Evolutionary conservation across 1,284 basidiomycete species (phyloP), one percentile per base, ranked within the genome.

Genomic region (Malassezia yamatoensis): DNA sequence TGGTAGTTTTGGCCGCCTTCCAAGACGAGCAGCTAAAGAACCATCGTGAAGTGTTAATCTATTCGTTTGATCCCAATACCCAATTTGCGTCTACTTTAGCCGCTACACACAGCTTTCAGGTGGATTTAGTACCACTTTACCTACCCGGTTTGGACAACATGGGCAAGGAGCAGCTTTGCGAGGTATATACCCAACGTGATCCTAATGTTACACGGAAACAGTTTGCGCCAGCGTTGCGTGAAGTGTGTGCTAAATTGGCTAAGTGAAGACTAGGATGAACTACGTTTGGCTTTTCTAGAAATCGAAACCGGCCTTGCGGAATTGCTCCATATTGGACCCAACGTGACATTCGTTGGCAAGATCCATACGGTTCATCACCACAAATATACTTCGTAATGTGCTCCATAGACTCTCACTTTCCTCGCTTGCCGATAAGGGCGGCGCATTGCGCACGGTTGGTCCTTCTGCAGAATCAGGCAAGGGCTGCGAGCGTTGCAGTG

Each of bases 261-360:
- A 49, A 49, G 36, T 39, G 4, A 29, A 29, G 24, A 29, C 24
- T 29, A 29, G 3, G 7, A 29, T 29, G 24, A 49, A n/a, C 47
- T 32, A 20, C 33, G 18, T 33, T 21, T 20, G 7, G 33, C n/a
- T n/a, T 13, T 12, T 4, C 21, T 58, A 90, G 72, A 91, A 91
- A 60, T 91, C 88, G 68, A 91, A 87, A 4, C 88, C 88, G 63
- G 86, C 83, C 51, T 79, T 78, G 40, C 86, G 80, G 78, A 91
- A 93, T 52, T 81, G 74, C 39, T 83, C 80, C 54, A 90, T 82
- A 60, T 84, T 70, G 13, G 76, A 70, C 43, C 80, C 78, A 0
- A 78, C 75, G 21, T 76, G 72, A 21, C 80, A 78, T 63, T 77
- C 74, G 41, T 79, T 78, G 1, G 80, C 80, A 16, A 82, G 70